A percentile compares a stretch with the other conserved stretches of the same genome.
phyloP scores from a whole-genome alignment of 805 yeast species.

The Cyberlindnera subsufficiens region DNA sequence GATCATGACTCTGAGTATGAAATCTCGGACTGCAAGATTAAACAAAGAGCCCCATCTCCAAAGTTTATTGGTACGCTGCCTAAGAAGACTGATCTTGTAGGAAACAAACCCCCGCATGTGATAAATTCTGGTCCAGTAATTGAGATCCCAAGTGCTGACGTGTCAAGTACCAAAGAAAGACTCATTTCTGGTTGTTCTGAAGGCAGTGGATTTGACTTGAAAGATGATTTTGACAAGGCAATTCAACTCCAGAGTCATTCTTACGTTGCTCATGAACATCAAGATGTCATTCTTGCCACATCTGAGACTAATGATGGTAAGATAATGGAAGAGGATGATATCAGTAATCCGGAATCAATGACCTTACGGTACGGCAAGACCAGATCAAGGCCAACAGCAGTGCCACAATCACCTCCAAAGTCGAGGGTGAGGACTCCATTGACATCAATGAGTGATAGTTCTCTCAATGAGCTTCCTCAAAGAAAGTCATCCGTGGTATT shows the following conservation, averaged over 20 bases:
- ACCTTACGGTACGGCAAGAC: constrained; percentile 9
- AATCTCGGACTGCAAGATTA: constrained; percentile 2
- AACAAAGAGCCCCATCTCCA: neutral
- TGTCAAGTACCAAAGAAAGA: neutral
- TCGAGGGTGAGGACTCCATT: constrained; percentile 17
- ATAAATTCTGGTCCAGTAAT: neutral
- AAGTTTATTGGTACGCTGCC: neutral
- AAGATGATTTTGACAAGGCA: constrained; percentile 17
- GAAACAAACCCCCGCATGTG: neutral
- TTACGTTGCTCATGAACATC: constrained; percentile 11
- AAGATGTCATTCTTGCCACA: constrained; percentile 11
- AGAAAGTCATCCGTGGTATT: neutral
- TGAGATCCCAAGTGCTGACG: neutral
- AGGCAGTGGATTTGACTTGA: constrained; percentile 13
- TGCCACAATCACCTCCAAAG: neutral
- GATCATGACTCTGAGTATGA: constrained; percentile 13
- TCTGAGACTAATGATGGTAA: neutral
- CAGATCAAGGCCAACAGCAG: constrained; percentile 7
- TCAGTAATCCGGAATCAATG: neutral
- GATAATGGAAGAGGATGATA: neutral
- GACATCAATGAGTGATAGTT: constrained; percentile 8
- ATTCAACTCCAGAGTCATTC: constrained; percentile 14
- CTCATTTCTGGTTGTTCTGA: constrained; percentile 13
- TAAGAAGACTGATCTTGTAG: constrained; percentile 1
- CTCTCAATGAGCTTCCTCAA: constrained; percentile 7